Percentiles rank a stretch among this genome's conserved stretches.
phyloP scores from a whole-genome alignment of 139 green algal species.

The Tetraselmis chui region DNA sequence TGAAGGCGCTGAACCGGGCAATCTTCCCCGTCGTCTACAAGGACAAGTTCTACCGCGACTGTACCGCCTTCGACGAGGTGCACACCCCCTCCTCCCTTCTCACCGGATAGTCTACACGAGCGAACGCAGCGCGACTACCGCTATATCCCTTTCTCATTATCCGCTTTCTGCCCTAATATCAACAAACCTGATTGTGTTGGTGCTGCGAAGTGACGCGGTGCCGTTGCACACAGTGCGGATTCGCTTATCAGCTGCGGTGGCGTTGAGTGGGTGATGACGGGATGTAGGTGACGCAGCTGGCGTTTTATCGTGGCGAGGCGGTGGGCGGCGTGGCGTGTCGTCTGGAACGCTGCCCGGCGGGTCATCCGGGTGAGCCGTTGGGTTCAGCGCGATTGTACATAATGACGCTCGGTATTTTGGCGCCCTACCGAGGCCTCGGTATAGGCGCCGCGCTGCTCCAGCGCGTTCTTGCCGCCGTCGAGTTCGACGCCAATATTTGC shows the following conservation, averaged over 20 bases:
- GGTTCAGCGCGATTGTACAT: constrained; percentile 66
- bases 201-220: constrained; percentile 40
- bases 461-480: constrained; percentile 25
- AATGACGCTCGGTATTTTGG: constrained; percentile 78
- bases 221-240: too few species aligned
- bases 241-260: background rate
- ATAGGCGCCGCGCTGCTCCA: constrained; percentile 52
- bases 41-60: constrained; percentile 5
- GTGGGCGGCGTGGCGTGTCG: constrained; percentile 66
- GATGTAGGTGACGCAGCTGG: constrained; percentile 15
- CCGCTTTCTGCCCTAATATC: constrained; percentile 23
- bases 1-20: constrained; percentile 64
- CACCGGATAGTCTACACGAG: too few species aligned
- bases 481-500: constrained; percentile 41
- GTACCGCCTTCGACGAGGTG: constrained; percentile 21
- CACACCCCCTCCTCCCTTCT: background rate
- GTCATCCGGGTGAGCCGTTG: constrained; percentile 22
- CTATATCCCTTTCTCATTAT: constrained; percentile 8
- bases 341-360: constrained; percentile 33
- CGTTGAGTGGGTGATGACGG: background rate
- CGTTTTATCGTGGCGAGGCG: constrained; percentile 39
- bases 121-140: too few species aligned
- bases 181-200: constrained; percentile 34
- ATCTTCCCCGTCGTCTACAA: constrained; percentile 77
- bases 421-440: constrained; percentile 66